Conservation (phyloP, 148 eudicot species). For the Linanthus parryae region DNA sequence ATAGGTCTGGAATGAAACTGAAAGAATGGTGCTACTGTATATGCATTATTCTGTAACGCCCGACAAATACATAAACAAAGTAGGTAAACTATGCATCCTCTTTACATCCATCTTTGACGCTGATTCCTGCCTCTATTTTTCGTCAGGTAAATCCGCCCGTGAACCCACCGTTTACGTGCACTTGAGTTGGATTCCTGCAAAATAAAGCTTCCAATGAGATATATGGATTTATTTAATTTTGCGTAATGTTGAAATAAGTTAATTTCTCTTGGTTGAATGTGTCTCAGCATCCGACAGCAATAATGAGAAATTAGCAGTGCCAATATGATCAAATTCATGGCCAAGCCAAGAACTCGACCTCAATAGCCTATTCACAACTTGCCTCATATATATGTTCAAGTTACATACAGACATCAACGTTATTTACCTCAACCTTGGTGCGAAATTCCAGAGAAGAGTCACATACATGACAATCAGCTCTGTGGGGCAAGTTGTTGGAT, state of each 20-base stretch:
- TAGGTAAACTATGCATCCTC: slow-evolving; percentile 3
- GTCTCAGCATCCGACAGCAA: background rate
- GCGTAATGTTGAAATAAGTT: background rate
- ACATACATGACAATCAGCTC: slow-evolving; percentile 82
- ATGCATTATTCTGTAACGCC: background rate
- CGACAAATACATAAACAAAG: background rate
- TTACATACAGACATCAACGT: background rate
- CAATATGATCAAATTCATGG: background rate
- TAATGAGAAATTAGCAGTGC: background rate
- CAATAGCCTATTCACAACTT: background rate
- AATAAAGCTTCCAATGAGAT: slow-evolving; percentile 6
- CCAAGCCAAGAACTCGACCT: no score
- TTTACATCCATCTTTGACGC: slow-evolving; percentile 32
- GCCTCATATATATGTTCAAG: background rate
- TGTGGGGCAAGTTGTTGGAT: slow-evolving; percentile 55
- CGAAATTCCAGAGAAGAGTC: slow-evolving; percentile 79
- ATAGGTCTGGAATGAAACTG: background rate
- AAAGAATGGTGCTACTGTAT: slow-evolving; percentile 6
- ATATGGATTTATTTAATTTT: no score
- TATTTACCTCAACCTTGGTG: slow-evolving; percentile 78
- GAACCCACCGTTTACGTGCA: slow-evolving; percentile 67
- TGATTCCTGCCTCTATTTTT: slow-evolving; percentile 38
- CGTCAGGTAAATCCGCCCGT: slow-evolving; percentile 80
- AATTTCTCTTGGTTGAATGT: background rate
- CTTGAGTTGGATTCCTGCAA: slow-evolving; percentile 55